phyloP scores from a whole-genome alignment of 139 green algal species.

The Parachlorella kessleri region DNA sequence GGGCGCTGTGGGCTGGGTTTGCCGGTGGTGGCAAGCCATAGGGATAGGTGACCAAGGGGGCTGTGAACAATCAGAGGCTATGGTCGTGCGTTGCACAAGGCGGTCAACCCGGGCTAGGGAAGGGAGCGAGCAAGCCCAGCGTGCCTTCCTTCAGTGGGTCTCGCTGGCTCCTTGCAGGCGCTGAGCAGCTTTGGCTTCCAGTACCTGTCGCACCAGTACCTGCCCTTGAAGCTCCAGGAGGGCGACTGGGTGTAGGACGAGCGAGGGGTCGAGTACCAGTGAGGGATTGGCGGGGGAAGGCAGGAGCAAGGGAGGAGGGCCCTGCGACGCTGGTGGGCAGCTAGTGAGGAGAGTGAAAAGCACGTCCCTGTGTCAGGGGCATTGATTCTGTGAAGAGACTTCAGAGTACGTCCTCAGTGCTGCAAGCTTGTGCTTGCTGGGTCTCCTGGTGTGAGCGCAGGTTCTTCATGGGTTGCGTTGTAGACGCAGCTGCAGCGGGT shows the following conservation, averaged over 20 bases:
- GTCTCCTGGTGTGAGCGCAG: neutral
- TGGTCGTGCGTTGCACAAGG: too few species aligned
- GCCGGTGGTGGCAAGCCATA: too few species aligned
- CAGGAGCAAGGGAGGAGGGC: neutral
- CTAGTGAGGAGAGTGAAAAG: neutral
- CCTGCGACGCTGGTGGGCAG: neutral
- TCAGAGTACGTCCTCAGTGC: neutral
- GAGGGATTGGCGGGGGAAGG: neutral
- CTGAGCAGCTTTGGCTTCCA: conserved; percentile 95
- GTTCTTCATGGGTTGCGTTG: neutral
- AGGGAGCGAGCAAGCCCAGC: too few species aligned
- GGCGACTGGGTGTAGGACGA: conserved; percentile 41
- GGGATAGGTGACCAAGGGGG: too few species aligned
- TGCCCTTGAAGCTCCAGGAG: conserved; percentile 90
- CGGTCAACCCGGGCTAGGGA: too few species aligned
- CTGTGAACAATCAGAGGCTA: too few species aligned
- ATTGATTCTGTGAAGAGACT: neutral
- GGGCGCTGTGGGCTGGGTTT: too few species aligned
- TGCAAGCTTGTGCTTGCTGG: neutral
- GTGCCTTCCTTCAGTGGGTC: too few species aligned
- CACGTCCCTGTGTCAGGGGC: neutral
- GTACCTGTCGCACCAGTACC: conserved; percentile 82
- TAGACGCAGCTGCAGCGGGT: neutral
- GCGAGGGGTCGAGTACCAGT: neutral
- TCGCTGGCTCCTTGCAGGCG: conserved; percentile 80